Base-by-base conservation (phyloP, 176 grass and related monocot species). In the Oryza officinalis region DNA sequence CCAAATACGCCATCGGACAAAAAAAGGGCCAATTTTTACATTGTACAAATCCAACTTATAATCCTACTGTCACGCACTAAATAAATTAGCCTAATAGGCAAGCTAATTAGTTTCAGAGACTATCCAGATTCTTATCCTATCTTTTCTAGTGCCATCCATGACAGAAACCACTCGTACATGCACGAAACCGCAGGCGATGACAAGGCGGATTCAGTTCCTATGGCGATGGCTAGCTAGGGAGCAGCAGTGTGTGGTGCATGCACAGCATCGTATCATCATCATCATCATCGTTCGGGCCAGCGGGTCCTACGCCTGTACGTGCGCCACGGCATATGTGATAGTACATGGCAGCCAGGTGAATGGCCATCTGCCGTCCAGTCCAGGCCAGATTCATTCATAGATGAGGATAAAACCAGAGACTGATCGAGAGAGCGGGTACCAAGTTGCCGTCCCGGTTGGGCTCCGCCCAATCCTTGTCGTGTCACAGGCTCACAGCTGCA, bases 391-490 rank as follows among this genome's bases (percentile, higher is more conserved):
- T 80, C 70, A 75, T 84, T 60, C 69, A 0, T 57, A 1, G 26
- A n/a, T 57, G 20, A 10, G 28, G 73, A 57, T 57, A 54, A 20
- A 4, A 9, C 12, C 20, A 23, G 22, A 22, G 54, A 60, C 54
- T 61, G 57, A 61, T 61, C 57, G 57, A 61, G 57, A 11, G 5
- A 41, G 31, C 54, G 22, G 28, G 25, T 23, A 28, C 70, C 13
- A 75, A 75, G 40, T 49, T 75, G 27, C 43, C 33, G 30, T 32
- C 81, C 28, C 43, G n/a, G 28, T 84, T 64, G 64, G 22, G 37
- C 68, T 71, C 12, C n/a, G 40, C 64, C 37, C n/a, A 46, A 28
- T 83, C 80, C 80, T 41, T 79, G 54, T 79, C 80, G 57, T 61
- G 57, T 61, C n/a, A 57, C 52, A 57, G 1, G 52, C 17, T 20